Conservation (phyloP, 2,329 filamentous ascomycete species). For the Trichoderma afroharzianum region DNA sequence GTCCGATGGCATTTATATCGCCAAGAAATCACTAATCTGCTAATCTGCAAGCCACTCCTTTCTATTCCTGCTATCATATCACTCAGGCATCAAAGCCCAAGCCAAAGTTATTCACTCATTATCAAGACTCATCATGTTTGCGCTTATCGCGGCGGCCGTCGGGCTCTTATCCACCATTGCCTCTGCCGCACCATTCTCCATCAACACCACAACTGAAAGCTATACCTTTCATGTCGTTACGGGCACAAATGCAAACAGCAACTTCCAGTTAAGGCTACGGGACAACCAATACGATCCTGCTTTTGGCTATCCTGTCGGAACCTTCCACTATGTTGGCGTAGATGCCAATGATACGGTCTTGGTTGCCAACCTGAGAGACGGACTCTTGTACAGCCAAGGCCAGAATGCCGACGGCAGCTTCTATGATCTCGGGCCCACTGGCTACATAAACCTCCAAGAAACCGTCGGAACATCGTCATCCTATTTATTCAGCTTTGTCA, state of each 20-base stretch:
- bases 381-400: neutral
- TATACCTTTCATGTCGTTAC: neutral
- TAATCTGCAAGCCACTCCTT: neutral
- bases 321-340: neutral
- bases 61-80: neutral
- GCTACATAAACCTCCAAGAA: neutral
- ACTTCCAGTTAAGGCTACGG: neutral
- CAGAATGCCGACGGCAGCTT: neutral
- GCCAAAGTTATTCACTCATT: neutral
- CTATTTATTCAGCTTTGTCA: constrained; percentile 21
- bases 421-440: neutral
- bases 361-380: neutral
- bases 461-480: constrained; percentile 15
- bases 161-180: neutral
- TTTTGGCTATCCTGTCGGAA: neutral
- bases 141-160: neutral
- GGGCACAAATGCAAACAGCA: neutral
- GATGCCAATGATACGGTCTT: neutral
- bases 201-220: neutral
- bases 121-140: neutral
- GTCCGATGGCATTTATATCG: neutral
- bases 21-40: neutral
- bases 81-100: neutral
- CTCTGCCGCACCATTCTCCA: neutral
- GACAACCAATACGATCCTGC: neutral